phyloP scores from a whole-genome alignment of 257 asterid species.

The Solanum etuberosum region DNA sequence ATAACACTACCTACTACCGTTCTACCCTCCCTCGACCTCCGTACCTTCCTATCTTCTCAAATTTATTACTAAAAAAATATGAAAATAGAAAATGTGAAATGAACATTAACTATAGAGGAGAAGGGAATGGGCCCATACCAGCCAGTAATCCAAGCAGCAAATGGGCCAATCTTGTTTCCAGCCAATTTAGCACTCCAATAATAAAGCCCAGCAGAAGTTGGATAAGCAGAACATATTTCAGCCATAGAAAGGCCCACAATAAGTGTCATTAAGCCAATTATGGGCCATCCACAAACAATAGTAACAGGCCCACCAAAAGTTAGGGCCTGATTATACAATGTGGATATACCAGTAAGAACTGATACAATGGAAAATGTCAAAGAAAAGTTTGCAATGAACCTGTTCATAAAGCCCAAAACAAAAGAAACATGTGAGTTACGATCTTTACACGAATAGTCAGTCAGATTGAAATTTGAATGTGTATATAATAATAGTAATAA shows the following conservation, averaged over 20 bases:
- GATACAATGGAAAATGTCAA: conserved; percentile 45
- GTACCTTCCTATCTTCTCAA: not conserved
- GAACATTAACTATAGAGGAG: not conserved
- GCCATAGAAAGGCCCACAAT: conserved; percentile 42
- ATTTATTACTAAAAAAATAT: not conserved
- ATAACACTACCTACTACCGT: not conserved
- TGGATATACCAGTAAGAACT: conserved; percentile 28
- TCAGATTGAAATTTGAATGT: not conserved
- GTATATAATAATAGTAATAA: too few relatives aligned
- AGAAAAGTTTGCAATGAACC: conserved; percentile 37
- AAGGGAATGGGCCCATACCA: conserved; percentile 18
- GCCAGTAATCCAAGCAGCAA: conserved; percentile 57
- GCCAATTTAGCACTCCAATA: conserved; percentile 51
- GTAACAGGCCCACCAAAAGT: conserved; percentile 21
- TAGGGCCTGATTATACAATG: conserved; percentile 33
- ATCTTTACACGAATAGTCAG: not conserved
- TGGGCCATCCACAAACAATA: conserved; percentile 54
- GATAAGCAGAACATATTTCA: conserved; percentile 62
- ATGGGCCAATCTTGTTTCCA: conserved; percentile 32
- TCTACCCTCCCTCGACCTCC: not conserved
- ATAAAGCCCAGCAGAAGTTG: conserved; percentile 56
- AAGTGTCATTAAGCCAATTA: conserved; percentile 34
- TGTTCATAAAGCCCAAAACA: conserved; percentile 4
- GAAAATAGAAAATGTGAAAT: not conserved
- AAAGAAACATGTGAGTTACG: not conserved